phyloP scores from a whole-genome alignment of 441 rosid genomes.

The Cnidoscolus chayamansa region DNA sequence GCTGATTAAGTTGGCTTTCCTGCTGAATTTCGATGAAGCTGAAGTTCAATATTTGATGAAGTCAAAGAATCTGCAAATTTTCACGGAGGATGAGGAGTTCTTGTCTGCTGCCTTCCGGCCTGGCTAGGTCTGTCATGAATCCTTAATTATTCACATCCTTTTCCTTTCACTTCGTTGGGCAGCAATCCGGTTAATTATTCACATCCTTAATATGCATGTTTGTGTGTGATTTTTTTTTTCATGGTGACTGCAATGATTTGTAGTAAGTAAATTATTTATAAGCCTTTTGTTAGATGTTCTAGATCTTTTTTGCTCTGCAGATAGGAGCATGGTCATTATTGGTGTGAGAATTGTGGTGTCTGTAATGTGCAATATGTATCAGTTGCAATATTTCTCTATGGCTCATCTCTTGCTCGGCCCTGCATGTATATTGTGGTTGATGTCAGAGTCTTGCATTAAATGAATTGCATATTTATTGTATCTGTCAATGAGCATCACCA shows the following conservation, averaged over 20 bases:
- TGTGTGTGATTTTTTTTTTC: not conserved
- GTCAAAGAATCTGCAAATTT: slow-evolving; percentile 55
- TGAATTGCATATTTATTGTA: too few species aligned
- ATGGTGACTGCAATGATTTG: not conserved
- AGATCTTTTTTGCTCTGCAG: not conserved
- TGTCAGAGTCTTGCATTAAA: too few species aligned
- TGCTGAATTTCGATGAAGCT: slow-evolving; percentile 52
- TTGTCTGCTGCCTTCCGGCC: slow-evolving; percentile 38
- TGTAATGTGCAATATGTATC: not conserved
- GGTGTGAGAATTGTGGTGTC: not conserved
- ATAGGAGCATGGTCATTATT: not conserved
- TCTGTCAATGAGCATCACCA: too few species aligned
- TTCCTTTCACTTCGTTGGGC: not conserved
- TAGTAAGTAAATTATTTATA: not conserved
- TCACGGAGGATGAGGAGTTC: slow-evolving; percentile 54
- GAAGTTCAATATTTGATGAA: slow-evolving; percentile 57
- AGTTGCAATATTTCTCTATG: not conserved
- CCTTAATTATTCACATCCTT: not conserved
- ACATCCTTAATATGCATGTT: not conserved
- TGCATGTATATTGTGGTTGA: too few species aligned
- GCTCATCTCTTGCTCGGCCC: not conserved
- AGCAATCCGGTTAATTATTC: not conserved
- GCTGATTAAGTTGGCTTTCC: slow-evolving; percentile 54
- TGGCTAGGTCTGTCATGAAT: slow-evolving; percentile 18
- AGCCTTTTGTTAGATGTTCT: not conserved